Base-by-base conservation (phyloP, 2,329 filamentous ascomycete species). In the Arthrobotrys pseudoclavata region DNA sequence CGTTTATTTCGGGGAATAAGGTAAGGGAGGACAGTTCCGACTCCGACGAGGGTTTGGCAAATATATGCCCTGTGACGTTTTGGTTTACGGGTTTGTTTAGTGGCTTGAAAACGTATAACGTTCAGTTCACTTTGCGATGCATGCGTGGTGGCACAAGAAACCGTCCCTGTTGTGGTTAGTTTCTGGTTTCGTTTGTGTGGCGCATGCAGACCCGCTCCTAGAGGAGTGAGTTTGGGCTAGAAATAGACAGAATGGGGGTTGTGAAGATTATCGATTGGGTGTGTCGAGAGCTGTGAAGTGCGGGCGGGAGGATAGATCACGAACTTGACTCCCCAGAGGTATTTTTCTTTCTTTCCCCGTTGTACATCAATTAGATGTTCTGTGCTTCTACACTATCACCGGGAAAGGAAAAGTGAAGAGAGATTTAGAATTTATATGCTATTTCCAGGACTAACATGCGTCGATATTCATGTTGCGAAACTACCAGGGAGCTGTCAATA, bases 391-490 rank as follows among this genome's bases (percentile, higher is more conserved):
- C 6, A 9, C 22, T 22, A 20, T 22, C 52, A 29, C 52, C 52
- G 52, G 52, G 52, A 57, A 57, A 57, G 52, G 52, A 34, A 57
- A 57, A 53, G 29, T 57, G 29, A 57, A 9, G 15, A 20, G n/a
- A 10, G n/a, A 24, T 20, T 24, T 24, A 20, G 15, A 18, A 13
- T 37, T 37, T 57, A 22, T 37, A 57, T 15, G 15, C 52, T 57
- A 57, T 57, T 37, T 31, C 52, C n/a, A 26, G 29, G 48, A 53
- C 24, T 9, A 26, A 50, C 15, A 15, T 26, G 18, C 45, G 47
- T 50, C 31, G 24, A 29, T 31, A 29, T 31, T 18, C 37, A 40
- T 40, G 31, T 34, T 34, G 37, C 37, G 37, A 40, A 40, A 40
- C 37, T 40, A 15, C 37, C 12, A 3, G 12, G 13, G 13, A 40